phyloP scores from a whole-genome alignment of 2,329 filamentous ascomycete genomes.

The Xylaria sp. region DNA sequence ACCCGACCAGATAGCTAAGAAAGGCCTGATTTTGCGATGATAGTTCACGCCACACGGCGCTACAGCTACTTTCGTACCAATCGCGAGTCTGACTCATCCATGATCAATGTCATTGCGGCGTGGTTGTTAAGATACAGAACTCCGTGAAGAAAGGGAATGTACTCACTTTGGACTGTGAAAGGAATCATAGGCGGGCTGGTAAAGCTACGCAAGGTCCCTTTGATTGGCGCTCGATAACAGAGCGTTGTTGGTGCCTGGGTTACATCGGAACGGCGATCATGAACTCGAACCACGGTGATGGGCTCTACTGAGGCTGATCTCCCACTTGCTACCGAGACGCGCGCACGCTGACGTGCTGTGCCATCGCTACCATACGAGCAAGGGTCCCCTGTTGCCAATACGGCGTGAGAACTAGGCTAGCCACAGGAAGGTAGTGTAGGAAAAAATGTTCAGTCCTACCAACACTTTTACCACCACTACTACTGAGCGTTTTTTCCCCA shows the following conservation, averaged over 20 bases:
- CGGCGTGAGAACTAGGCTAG: not conserved
- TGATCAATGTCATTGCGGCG: not conserved
- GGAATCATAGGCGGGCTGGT: too few species aligned
- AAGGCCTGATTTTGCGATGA: conserved; percentile 10
- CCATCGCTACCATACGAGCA: conserved; percentile 6
- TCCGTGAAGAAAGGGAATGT: not conserved
- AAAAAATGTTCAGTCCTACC: too few species aligned
- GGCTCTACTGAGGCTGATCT: conserved; percentile 17
- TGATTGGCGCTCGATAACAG: not conserved
- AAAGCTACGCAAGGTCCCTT: not conserved
- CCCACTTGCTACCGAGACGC: conserved; percentile 11
- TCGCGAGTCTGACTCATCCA: conserved; percentile 18
- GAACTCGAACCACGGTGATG: conserved; percentile 20
- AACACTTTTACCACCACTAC: too few species aligned
- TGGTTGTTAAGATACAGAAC: conserved; percentile 9
- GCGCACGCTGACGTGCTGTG: not conserved
- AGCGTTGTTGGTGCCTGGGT: conserved; percentile 4
- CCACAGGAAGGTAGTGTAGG: not conserved
- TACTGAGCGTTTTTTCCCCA: too few species aligned
- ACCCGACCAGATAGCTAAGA: not conserved
- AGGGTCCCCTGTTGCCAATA: conserved; percentile 1
- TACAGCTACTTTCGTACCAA: not conserved
- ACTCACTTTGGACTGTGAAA: too few species aligned
- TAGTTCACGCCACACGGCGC: not conserved
- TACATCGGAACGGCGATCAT: conserved; percentile 21